Percentiles rank a stretch among this genome's conserved stretches.
phyloP scores from a whole-genome alignment of 352 stramenopile species.

The Globisporangium nunn region DNA sequence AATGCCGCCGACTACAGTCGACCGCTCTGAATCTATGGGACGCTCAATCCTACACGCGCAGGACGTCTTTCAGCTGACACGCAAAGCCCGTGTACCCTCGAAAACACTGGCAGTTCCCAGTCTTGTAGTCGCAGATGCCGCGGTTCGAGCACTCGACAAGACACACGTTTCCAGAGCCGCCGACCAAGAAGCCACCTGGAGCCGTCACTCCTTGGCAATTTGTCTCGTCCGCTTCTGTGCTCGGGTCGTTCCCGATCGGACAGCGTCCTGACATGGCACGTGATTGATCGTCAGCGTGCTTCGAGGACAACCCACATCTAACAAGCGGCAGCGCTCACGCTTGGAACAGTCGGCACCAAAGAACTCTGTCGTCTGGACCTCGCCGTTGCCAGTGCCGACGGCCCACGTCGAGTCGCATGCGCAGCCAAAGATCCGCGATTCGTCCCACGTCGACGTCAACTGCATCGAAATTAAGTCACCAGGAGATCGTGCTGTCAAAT shows the following conservation, averaged over 20 bases:
- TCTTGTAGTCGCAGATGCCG: constrained; percentile 85
- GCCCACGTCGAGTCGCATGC: constrained; percentile 84
- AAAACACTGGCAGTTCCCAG: constrained; percentile 86
- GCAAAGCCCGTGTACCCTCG: constrained; percentile 57
- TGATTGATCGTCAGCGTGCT: background rate
- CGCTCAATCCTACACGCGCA: constrained; percentile 11
- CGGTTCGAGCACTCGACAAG: constrained; percentile 91
- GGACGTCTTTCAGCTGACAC: constrained; percentile 36
- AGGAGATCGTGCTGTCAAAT: background rate
- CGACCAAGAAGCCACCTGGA: constrained; percentile 29
- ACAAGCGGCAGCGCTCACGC: constrained; percentile 22
- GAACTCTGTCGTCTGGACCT: constrained; percentile 83
- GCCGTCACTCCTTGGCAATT: constrained; percentile 51
- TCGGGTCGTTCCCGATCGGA: constrained; percentile 75
- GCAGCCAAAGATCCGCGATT: constrained; percentile 87
- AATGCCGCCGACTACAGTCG: background rate
- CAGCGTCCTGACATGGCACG: constrained; percentile 45
- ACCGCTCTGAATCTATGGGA: background rate
- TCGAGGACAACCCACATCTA: background rate
- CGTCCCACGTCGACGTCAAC: constrained; percentile 82
- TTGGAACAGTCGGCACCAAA: constrained; percentile 86
- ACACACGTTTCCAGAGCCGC: constrained; percentile 75
- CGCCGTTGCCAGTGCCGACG: constrained; percentile 59
- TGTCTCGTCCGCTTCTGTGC: constrained; percentile 61
- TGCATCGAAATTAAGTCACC: constrained; percentile 2